These are phyloP conservation scores for Flaveria linearis DNA, from an alignment of 129 eudicot genomes.

Conservation along the genomic window DNA sequence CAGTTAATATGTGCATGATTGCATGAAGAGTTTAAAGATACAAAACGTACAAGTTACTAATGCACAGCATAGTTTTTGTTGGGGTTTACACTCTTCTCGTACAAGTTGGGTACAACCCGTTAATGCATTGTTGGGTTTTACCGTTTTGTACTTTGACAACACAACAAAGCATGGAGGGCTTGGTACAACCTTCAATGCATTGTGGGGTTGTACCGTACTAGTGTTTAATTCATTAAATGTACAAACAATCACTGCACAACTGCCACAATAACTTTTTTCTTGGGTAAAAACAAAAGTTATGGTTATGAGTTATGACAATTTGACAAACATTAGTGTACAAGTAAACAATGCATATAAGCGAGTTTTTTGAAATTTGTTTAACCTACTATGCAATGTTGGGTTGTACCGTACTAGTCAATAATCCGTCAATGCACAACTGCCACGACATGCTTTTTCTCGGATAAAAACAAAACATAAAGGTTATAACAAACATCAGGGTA, in stretches of 20 bases:
- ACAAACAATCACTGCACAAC: neutral
- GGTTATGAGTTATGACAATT: neutral
- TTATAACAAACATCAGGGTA: neutral
- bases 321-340: neutral
- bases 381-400: neutral
- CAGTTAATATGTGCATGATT: too few species aligned
- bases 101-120: neutral
- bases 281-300: neutral
- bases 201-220: conserved; percentile 17
- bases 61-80: neutral
- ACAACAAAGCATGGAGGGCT: neutral
- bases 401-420: conserved; percentile 27
- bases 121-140: neutral
- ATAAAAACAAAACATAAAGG: neutral
- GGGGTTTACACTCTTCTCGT: too few species aligned
- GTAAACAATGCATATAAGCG: neutral
- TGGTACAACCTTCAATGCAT: neutral
- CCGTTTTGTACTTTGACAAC: neutral
- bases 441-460: neutral
- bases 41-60: neutral
- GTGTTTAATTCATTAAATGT: neutral
- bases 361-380: too few species aligned
- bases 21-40: neutral
- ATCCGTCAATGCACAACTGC: neutral
- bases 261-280: neutral